Evolutionary conservation across 495 filamentous ascomycete species (phyloP).

Genomic region (Xeromyces bisporus): DNA sequence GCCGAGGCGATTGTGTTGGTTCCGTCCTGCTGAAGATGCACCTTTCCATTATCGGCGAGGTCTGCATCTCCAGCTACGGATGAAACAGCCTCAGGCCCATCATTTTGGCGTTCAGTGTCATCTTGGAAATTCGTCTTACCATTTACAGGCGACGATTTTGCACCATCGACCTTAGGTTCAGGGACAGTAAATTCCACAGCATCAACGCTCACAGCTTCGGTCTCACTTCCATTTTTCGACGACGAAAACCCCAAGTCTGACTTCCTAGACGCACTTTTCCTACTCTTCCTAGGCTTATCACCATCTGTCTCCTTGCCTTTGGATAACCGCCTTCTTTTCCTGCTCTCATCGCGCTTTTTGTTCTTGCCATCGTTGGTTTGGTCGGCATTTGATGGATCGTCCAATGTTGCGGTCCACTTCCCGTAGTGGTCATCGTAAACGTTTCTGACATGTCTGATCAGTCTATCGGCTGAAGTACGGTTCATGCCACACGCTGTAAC

Average conservation of each 20-base stretch:
- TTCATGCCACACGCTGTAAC: constrained; percentile 6
- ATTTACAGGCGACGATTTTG: too few relatives aligned
- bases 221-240: background rate
- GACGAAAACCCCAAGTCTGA: background rate
- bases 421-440: constrained; percentile 8
- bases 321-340: too few relatives aligned
- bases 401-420: background rate
- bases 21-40: too few relatives aligned
- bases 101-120: too few relatives aligned
- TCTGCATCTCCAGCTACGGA: too few relatives aligned
- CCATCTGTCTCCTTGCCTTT: background rate
- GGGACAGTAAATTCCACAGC: too few relatives aligned
- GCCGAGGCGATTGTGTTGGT: too few relatives aligned
- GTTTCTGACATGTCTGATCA: constrained; percentile 11
- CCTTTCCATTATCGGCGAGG: too few relatives aligned
- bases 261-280: background rate
- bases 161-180: too few relatives aligned
- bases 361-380: background rate
- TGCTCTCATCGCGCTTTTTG: constrained; percentile 2
- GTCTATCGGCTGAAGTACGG: background rate
- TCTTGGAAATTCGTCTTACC: too few relatives aligned
- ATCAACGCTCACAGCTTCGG: too few relatives aligned
- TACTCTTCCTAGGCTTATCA: constrained; percentile 2
- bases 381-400: constrained; percentile 9
- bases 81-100: too few relatives aligned